Percentiles rank a stretch among this genome's conserved stretches.
Evolutionary conservation across 2,329 filamentous ascomycete species (phyloP).

Genomic region (Chaetomium olivaceum): DNA sequence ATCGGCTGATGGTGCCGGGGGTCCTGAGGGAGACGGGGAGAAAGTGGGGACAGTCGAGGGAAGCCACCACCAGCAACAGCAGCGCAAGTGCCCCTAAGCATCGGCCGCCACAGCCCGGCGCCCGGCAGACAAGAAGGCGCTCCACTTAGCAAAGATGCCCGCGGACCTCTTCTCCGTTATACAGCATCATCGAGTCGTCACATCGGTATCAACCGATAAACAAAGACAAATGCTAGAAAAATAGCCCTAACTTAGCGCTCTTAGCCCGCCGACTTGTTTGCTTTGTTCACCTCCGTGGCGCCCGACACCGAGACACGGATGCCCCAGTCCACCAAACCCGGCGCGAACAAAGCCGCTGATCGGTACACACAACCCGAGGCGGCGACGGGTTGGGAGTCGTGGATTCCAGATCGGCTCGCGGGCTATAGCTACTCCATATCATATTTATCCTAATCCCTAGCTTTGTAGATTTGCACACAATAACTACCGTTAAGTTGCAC

Average conservation of each 20-base stretch:
- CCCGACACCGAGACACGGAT: constrained; percentile 26
- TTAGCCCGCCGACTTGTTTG: not conserved
- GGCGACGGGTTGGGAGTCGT: not conserved
- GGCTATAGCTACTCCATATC: not conserved
- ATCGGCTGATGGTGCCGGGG: constrained; percentile 38
- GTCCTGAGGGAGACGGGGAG: constrained; percentile 30
- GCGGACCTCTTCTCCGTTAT: not conserved
- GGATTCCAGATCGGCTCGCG: not conserved
- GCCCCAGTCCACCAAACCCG: constrained; percentile 22
- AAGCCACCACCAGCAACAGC: constrained; percentile 23
- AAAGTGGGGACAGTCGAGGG: constrained; percentile 30
- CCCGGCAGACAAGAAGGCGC: constrained; percentile 16
- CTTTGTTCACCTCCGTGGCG: not conserved
- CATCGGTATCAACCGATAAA: not conserved
- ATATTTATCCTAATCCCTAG: not conserved
- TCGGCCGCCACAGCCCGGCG: constrained; percentile 23
- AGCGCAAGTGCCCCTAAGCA: constrained; percentile 13
- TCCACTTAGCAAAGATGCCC: not conserved
- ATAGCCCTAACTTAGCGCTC: not conserved
- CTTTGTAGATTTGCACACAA: no score
- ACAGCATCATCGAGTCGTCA: not conserved
- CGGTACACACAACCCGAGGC: constrained; percentile 19
- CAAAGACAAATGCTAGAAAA: not conserved
- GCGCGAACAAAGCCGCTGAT: constrained; percentile 25
- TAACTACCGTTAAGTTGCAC: not conserved